These are phyloP conservation scores for Solioccasus polychromus DNA, from an alignment of 768 basidiomycete genomes.

Conservation along the genomic window DNA sequence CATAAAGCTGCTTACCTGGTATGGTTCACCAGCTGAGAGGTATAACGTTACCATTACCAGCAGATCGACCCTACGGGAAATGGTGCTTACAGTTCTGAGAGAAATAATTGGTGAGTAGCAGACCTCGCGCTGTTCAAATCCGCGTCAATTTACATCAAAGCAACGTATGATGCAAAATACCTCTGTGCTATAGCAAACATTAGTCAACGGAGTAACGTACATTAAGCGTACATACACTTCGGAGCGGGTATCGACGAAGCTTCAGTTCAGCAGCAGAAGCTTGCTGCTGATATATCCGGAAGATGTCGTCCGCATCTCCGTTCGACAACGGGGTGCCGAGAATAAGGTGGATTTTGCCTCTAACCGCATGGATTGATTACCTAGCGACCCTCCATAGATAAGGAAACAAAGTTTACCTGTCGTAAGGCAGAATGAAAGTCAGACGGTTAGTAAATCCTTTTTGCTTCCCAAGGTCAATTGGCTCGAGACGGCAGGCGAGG, in stretches of 20 bases:
- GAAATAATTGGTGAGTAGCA: constrained; percentile 75
- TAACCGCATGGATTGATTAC: constrained; percentile 2
- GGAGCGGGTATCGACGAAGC: constrained; percentile 72
- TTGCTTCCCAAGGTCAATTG: constrained; percentile 16
- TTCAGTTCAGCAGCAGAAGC: constrained; percentile 51
- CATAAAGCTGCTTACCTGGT: constrained; percentile 48
- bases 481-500: constrained; percentile 12
- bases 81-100: constrained; percentile 71
- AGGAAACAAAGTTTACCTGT: constrained; percentile 34
- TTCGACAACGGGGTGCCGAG: constrained; percentile 39
- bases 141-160: constrained; percentile 4
- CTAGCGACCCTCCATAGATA: background rate
- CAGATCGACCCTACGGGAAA: background rate
- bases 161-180: constrained; percentile 33
- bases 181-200: constrained; percentile 56
- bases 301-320: constrained; percentile 50
- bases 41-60: constrained; percentile 1
- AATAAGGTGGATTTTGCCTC: constrained; percentile 65
- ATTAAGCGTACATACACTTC: constrained; percentile 42
- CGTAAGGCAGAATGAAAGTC: constrained; percentile 49
- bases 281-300: constrained; percentile 64
- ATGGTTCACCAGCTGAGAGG: constrained; percentile 79
- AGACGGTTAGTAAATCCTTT: constrained; percentile 33
- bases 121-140: constrained; percentile 54
- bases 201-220: constrained; percentile 6